phyloP scores from a whole-genome alignment of 116 monocot genomes.

The Phalaenopsis hybrid region DNA sequence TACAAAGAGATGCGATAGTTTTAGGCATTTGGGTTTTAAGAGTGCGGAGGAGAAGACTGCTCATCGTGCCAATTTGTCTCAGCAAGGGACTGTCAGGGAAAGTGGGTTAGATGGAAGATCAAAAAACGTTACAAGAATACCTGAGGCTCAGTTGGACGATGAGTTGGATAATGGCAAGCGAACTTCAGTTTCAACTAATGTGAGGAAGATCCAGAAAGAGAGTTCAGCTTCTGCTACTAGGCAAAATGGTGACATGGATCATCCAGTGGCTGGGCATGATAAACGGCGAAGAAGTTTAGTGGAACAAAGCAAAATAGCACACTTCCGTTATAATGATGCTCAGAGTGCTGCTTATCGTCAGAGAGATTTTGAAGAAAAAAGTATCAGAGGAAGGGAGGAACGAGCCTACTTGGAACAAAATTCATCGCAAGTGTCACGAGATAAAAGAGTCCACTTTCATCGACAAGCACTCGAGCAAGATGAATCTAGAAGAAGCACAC shows the following conservation, averaged over 20 bases:
- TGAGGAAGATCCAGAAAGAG: conserved; percentile 9
- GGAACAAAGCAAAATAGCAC: not conserved
- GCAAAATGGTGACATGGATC: conserved; percentile 13
- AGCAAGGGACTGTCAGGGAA: conserved; percentile 14
- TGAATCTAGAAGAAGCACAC: conserved; percentile 22
- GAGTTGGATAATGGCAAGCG: conserved; percentile 4
- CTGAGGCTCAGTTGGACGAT: not conserved
- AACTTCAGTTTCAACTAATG: conserved; percentile 18
- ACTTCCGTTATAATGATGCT: not conserved
- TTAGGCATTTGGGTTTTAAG: not conserved
- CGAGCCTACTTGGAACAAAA: conserved; percentile 13
- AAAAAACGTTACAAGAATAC: not conserved
- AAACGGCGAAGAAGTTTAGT: conserved; percentile 13
- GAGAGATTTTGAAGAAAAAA: not conserved
- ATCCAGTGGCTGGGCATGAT: conserved; percentile 4
- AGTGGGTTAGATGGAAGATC: conserved; percentile 14
- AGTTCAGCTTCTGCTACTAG: conserved; percentile 12
- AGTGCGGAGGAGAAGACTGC: conserved; percentile 3
- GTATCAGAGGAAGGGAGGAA: not conserved
- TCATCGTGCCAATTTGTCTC: not conserved
- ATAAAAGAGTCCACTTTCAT: conserved; percentile 10
- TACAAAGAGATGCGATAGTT: not conserved
- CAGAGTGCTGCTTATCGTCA: not conserved
- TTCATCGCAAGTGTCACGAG: not conserved
- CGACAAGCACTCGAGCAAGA: conserved; percentile 20